Evolutionary conservation across 345 rosid species (phyloP).

Genomic region (Eucalyptus albens): DNA sequence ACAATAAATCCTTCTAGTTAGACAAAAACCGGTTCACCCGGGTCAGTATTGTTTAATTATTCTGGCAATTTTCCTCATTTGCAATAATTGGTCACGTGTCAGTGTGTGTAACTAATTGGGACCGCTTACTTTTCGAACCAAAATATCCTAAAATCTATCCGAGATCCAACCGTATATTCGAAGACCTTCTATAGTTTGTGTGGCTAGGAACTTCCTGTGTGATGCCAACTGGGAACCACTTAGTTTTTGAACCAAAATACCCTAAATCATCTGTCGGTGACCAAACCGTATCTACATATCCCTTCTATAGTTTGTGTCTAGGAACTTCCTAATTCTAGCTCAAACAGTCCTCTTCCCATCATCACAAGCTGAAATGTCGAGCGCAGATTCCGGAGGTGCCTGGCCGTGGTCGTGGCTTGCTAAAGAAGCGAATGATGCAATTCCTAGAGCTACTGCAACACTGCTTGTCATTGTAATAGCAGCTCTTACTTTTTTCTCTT

Average conservation of each 20-base stretch:
- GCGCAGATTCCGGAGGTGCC: not conserved
- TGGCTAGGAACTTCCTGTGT: not conserved
- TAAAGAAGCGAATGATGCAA: not conserved
- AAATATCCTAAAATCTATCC: not conserved
- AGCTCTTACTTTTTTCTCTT: not conserved
- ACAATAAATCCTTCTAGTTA: no score
- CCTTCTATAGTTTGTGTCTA: no score
- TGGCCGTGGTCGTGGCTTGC: not conserved
- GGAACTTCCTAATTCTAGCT: no score
- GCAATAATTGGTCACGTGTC: not conserved
- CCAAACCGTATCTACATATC: no score
- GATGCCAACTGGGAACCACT: not conserved
- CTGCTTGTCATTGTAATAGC: not conserved
- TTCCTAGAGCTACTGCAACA: not conserved
- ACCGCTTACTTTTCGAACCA: not conserved
- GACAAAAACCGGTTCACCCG: no score
- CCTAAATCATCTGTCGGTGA: no score
- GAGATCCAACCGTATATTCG: not conserved
- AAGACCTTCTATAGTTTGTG: not conserved
- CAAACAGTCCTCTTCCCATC: no score
- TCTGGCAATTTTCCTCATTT: not conserved
- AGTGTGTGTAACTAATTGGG: rapidly evolving
- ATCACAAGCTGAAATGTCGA: not conserved
- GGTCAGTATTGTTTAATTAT: not conserved
- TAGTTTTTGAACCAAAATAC: no score